phyloP scores from a whole-genome alignment of 768 basidiomycete genomes.

The Termitomyces sp. region DNA sequence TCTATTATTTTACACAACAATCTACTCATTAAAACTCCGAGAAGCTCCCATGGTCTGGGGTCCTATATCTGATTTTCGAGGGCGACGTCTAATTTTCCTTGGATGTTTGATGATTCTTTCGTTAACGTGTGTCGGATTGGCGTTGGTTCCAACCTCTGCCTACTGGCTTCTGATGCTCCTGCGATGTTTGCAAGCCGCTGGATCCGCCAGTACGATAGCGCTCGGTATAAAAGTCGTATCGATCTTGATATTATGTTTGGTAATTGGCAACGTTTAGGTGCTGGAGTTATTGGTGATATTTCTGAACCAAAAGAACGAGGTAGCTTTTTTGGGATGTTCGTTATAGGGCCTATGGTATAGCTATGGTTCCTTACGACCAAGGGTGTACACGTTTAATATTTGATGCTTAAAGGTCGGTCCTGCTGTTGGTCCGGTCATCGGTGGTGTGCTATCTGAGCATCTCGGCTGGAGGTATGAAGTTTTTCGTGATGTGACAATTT shows the following conservation, averaged over 20 bases:
- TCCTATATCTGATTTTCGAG: conserved; percentile 59
- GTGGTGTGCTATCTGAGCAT: conserved; percentile 50
- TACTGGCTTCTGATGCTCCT: conserved; percentile 81
- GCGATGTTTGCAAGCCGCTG: conserved; percentile 75
- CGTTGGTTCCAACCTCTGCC: conserved; percentile 43
- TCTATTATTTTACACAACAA: background rate
- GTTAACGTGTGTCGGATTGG: conserved; percentile 59
- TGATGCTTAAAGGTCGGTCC: conserved; percentile 46
- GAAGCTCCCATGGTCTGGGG: conserved; percentile 69
- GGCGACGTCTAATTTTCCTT: conserved; percentile 60
- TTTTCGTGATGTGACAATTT: background rate
- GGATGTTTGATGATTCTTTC: conserved; percentile 59
- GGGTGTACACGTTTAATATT: conserved; percentile 1
- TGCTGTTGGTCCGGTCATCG: conserved; percentile 53
- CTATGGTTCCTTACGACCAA: background rate
- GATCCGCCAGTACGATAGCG: conserved; percentile 75
- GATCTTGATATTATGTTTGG: background rate
- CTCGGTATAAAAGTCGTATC: conserved; percentile 39
- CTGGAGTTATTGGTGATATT: conserved; percentile 79
- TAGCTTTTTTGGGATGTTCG: conserved; percentile 65
- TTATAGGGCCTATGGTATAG: conserved; percentile 55
- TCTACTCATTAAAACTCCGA: background rate
- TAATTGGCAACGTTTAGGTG: conserved; percentile 31
- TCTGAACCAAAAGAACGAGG: conserved; percentile 69
- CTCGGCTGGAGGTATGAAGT: conserved; percentile 57